phyloP scores from a whole-genome alignment of 2,329 filamentous ascomycete genomes.

The Apiospora koreana region DNA sequence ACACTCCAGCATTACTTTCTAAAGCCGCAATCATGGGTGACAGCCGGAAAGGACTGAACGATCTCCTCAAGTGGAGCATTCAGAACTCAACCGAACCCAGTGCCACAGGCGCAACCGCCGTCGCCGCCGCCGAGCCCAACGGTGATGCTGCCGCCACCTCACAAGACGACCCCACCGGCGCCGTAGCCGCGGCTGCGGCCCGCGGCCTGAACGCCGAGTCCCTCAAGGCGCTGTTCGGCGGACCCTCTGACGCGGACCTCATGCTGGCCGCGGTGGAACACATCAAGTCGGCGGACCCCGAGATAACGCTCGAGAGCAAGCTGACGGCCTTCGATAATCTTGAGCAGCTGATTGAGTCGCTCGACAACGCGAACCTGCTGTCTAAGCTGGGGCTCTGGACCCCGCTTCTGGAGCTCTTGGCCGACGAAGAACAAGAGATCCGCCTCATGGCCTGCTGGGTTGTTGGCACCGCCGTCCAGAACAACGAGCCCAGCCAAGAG shows the following conservation, averaged over 20 bases:
- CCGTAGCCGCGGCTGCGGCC: slow-evolving; percentile 28
- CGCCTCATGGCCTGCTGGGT: slow-evolving; percentile 92
- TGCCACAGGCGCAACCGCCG: neutral
- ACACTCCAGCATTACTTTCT: neutral
- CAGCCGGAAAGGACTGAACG: slow-evolving; percentile 64
- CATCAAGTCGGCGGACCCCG: slow-evolving; percentile 62
- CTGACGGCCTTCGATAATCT: slow-evolving; percentile 91
- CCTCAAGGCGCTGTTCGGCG: slow-evolving; percentile 76
- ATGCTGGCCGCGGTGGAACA: slow-evolving; percentile 85
- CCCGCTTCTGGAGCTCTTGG: slow-evolving; percentile 72
- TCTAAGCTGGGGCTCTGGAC: slow-evolving; percentile 78
- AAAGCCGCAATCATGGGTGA: slow-evolving; percentile 17
- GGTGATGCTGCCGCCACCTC: neutral
- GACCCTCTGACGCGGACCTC: slow-evolving; percentile 84
- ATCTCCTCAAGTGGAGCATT: slow-evolving; percentile 77
- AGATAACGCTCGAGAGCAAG: slow-evolving; percentile 72
- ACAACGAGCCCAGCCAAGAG: slow-evolving; percentile 86
- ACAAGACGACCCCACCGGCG: slow-evolving; percentile 29
- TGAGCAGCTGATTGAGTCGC: slow-evolving; percentile 85
- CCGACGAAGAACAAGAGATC: slow-evolving; percentile 69
- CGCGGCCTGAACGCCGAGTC: slow-evolving; percentile 59
- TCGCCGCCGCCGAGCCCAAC: slow-evolving; percentile 1
- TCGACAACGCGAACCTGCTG: slow-evolving; percentile 98
- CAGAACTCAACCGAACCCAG: slow-evolving; percentile 40
- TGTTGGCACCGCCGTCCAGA: slow-evolving; percentile 91